These are phyloP conservation scores for Brassica cretica DNA, from an alignment of 345 rosid genomes.

Conservation along the genomic window DNA sequence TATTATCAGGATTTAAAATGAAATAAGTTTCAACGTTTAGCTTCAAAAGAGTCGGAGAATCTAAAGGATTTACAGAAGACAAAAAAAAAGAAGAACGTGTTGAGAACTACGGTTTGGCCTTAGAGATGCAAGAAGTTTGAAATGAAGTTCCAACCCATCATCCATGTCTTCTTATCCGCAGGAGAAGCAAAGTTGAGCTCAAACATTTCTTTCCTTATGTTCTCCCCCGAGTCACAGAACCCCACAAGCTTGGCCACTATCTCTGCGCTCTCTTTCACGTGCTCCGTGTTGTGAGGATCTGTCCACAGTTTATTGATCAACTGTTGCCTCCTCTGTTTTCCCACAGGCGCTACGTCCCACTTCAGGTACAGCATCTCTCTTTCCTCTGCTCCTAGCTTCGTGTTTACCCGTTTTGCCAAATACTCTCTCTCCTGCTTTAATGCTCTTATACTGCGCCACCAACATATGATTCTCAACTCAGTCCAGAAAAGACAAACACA, in stretches of 20 bases:
- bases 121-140: constrained; percentile 71
- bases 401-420: constrained; percentile 77
- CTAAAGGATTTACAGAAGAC: not conserved
- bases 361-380: constrained; percentile 72
- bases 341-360: constrained; percentile 82
- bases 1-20: not conserved
- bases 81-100: not conserved
- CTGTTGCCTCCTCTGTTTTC: constrained; percentile 85
- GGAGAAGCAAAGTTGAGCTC: constrained; percentile 75
- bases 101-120: not conserved
- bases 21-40: not conserved
- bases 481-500: not conserved
- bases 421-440: constrained; percentile 88
- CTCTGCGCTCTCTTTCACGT: constrained; percentile 76
- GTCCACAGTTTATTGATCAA: constrained; percentile 88
- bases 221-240: constrained; percentile 76
- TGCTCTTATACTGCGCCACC: constrained; percentile 62
- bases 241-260: constrained; percentile 86
- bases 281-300: constrained; percentile 71
- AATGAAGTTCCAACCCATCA: constrained; percentile 90
- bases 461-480: not conserved
- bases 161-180: constrained; percentile 82
- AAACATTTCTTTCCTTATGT: constrained; percentile 86
- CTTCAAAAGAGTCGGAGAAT: constrained; percentile 1
- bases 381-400: constrained; percentile 71